Evolutionary conservation across 164 flowering plant species (phyloP).

Genomic region (Tetrastigma voinierianum): DNA sequence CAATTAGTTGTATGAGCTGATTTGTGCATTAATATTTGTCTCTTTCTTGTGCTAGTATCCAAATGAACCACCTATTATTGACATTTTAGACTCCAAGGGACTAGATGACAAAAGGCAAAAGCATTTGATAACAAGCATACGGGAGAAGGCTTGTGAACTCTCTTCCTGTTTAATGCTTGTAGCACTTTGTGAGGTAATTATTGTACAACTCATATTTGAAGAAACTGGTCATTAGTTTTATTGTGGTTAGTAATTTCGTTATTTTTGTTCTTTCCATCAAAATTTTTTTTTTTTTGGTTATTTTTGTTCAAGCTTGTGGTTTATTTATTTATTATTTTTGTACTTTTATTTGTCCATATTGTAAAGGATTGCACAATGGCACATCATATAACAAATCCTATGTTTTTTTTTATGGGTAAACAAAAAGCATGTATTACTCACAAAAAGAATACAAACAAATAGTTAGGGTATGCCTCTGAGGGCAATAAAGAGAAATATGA

Average conservation of each 20-base stretch:
- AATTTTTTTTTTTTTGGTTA: background rate
- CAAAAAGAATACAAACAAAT: too few relatives aligned
- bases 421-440: too few relatives aligned
- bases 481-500: too few relatives aligned
- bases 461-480: too few relatives aligned
- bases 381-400: too few relatives aligned
- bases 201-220: background rate
- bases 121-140: slow-evolving; percentile 38
- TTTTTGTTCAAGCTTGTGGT: background rate
- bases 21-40: slow-evolving; percentile 3
- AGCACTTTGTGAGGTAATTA: slow-evolving; percentile 83
- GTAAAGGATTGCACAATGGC: too few relatives aligned
- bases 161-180: slow-evolving; percentile 74
- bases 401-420: too few relatives aligned
- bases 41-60: slow-evolving; percentile 66
- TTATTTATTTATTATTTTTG: background rate
- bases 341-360: too few relatives aligned
- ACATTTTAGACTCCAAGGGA: slow-evolving; percentile 71
- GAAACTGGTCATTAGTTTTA: background rate
- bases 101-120: slow-evolving; percentile 72
- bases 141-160: slow-evolving; percentile 58
- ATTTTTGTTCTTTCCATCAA: background rate
- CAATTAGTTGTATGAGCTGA: background rate
- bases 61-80: slow-evolving; percentile 56
- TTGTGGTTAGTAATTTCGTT: background rate